phyloP scores from a whole-genome alignment of 768 basidiomycete genomes.

The Termitomyces sp. region DNA sequence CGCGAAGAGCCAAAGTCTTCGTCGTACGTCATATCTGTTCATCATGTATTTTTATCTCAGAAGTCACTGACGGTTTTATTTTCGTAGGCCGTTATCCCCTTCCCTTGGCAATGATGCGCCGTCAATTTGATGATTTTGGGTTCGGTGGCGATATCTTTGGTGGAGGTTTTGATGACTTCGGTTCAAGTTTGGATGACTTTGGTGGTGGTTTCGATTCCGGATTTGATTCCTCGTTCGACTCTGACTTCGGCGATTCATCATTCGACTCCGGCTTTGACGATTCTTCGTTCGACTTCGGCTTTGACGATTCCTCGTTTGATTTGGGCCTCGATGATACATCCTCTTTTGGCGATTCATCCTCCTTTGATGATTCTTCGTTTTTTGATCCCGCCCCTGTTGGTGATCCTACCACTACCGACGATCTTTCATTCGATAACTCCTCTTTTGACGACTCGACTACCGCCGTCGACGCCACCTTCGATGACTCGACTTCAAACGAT shows the following conservation, averaged over 20 bases:
- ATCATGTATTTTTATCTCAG: neutral
- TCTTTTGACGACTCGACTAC: neutral
- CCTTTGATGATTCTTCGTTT: neutral
- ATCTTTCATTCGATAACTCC: neutral
- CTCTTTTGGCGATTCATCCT: neutral
- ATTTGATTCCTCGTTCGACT: neutral
- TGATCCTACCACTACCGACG: neutral
- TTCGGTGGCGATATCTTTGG: slow-evolving; percentile 6
- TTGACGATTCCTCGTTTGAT: neutral
- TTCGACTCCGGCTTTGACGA: too few relatives aligned
- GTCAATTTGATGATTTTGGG: slow-evolving; percentile 7
- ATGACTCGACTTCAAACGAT: neutral
- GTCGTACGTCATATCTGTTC: neutral
- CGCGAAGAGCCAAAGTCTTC: neutral
- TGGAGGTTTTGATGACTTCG: neutral
- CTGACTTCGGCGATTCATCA: too few relatives aligned
- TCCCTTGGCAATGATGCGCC: neutral
- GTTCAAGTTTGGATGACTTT: neutral
- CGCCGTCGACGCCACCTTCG: neutral
- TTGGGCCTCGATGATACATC: neutral
- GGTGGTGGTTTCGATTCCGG: neutral
- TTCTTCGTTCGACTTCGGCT: neutral
- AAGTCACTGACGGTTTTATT: neutral
- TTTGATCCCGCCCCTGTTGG: neutral
- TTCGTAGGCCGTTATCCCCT: neutral